Base-by-base conservation (phyloP, 495 filamentous ascomycete species). In the Hyaloscypha hepaticicola region DNA sequence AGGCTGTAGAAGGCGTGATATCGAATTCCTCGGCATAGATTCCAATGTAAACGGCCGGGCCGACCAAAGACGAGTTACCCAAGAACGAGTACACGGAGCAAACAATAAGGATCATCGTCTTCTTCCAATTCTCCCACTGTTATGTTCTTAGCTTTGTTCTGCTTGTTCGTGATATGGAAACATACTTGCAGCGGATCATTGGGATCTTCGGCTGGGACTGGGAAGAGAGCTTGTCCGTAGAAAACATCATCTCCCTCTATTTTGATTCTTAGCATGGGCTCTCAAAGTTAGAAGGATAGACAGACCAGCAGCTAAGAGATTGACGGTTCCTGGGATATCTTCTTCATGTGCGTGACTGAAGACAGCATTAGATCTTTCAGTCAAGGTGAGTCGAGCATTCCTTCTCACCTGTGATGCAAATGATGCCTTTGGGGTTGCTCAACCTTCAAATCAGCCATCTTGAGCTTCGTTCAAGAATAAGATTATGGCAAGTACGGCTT, bases 11-110 rank as follows among this genome's bases (percentile, higher is more conserved):
- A 2, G 78, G 73, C 0, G 80, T 72, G 55, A 87, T 79, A 2
- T 68, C 71, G 68, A 87, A 88, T 66, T 83, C 81, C 49, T 82
- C 73, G 11, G 82, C 74, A 67, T 79, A 87, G 24, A 87, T 75
- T 1, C 76, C 76, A 63, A 87, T 86, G 70, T 88, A 88, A 0
- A 85, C 83, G 0, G 83, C 80, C 0, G 85, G 85, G 0, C 86
- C 85, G 2, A 84, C 75, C 16, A 87, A 72, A 0, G 85, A 74
- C 9, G 82, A 80, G 59, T 87, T 88, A 2, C 83, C 82, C 9
- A 87, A 77, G 68, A 88, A 88, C 0, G 84, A 87, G 66, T 87
- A 88, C 22, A 84, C 61, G 0, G 82, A 80, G 69, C 80, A 82
- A 63, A 86, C 81, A 51, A 85, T 70, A 7, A 88, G 73, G 58